phyloP scores from a whole-genome alignment of 768 basidiomycete genomes.

The Lactarius sp. region DNA sequence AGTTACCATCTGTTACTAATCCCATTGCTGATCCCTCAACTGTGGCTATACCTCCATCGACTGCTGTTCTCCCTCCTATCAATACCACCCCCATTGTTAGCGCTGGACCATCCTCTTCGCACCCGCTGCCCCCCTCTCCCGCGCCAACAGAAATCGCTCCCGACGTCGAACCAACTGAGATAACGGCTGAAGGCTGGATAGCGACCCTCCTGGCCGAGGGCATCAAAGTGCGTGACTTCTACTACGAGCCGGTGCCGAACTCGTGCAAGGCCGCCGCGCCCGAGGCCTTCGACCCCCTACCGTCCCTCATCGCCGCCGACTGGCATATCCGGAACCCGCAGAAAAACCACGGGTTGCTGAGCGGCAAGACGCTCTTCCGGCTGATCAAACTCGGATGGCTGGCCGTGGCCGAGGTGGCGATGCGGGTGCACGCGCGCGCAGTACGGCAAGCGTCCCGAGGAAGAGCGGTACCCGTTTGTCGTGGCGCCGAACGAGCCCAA shows the following conservation, averaged over 20 bases:
- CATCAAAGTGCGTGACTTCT: too few species aligned
- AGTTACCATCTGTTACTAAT: too few species aligned
- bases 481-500: conserved; percentile 14
- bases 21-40: too few species aligned
- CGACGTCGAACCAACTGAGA: conserved; percentile 8
- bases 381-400: conserved; percentile 26
- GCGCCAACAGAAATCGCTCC: conserved; percentile 29
- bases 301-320: conserved; percentile 29
- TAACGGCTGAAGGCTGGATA: not conserved
- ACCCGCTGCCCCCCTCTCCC: conserved; percentile 23
- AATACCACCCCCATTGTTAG: not conserved
- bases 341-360: conserved; percentile 13
- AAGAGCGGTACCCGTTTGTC: conserved; percentile 28
- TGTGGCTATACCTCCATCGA: too few species aligned
- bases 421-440: not conserved
- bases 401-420: conserved; percentile 28
- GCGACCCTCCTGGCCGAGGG: not conserved
- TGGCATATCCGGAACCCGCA: conserved; percentile 28
- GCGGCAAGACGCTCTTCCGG: conserved; percentile 24
- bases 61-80: not conserved
- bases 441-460: conserved; percentile 27
- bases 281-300: conserved; percentile 5
- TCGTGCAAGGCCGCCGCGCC: too few species aligned
- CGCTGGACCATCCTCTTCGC: not conserved
- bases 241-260: too few species aligned